Conservation (phyloP, 1,284 basidiomycete species). For the Ustilago nuda region DNA sequence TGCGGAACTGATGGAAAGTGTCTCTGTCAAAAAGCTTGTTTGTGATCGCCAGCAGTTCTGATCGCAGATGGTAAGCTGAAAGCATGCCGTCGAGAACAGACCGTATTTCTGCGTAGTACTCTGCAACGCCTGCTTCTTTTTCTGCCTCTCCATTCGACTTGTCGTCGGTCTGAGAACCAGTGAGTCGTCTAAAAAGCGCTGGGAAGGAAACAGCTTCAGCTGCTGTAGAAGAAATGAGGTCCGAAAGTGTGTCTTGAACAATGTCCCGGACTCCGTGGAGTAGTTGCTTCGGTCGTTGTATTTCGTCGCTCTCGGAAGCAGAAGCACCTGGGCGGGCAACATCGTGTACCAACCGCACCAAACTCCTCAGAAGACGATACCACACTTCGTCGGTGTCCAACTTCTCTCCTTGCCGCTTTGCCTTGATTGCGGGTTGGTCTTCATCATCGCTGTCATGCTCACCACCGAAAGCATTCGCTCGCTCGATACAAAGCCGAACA, state of each 20-base stretch:
- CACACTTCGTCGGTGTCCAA: conserved; percentile 84
- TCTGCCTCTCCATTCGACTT: conserved; percentile 70
- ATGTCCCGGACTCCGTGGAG: conserved; percentile 72
- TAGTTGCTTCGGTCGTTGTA: conserved; percentile 12
- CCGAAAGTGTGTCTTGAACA: conserved; percentile 85
- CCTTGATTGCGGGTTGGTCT: not conserved
- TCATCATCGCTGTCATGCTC: conserved; percentile 47
- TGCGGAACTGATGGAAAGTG: conserved; percentile 79
- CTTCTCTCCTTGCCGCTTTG: not conserved
- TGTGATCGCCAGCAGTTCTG: conserved; percentile 88
- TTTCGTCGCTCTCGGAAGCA: not conserved
- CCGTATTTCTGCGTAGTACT: conserved; percentile 86
- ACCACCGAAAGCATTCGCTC: conserved; percentile 37
- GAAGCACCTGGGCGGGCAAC: conserved; percentile 24
- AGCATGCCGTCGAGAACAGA: conserved; percentile 91
- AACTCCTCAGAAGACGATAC: conserved; percentile 84
- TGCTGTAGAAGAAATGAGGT: conserved; percentile 84
- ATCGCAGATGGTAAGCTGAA: conserved; percentile 89
- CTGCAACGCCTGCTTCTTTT: conserved; percentile 23
- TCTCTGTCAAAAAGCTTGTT: conserved; percentile 86
- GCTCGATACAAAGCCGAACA: conserved; percentile 47
- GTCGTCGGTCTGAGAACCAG: conserved; percentile 70
- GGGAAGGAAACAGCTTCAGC: conserved; percentile 89
- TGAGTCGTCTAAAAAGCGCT: conserved; percentile 85
- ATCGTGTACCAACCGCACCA: conserved; percentile 81